Evolutionary conservation across 1,139 yeast genomes (phyloP).

Genomic region (Candida sp.): DNA sequence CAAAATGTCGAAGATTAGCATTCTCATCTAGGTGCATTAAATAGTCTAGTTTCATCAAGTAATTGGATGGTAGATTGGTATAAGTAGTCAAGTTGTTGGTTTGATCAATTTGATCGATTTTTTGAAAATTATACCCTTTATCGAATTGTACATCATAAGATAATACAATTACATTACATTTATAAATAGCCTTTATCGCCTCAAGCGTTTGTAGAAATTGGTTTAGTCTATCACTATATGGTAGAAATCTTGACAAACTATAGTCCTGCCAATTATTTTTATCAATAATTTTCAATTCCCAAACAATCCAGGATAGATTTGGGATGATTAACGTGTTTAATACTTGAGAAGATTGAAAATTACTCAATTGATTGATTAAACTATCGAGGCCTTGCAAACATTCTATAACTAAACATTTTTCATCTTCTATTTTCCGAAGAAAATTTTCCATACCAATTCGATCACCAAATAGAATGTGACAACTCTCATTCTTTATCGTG

Average conservation of each 20-base stretch:
- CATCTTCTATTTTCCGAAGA: background rate
- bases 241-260: conserved; percentile 10
- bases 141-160: conserved; percentile 33
- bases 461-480: background rate
- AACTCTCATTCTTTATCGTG: background rate
- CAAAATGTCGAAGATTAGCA: conserved; percentile 1
- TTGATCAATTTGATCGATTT: conserved; percentile 4
- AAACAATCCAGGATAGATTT: conserved; percentile 27
- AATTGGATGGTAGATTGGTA: conserved; percentile 13
- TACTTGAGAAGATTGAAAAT: background rate
- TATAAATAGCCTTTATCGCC: conserved; percentile 14
- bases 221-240: conserved; percentile 13
- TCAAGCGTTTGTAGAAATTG: conserved; percentile 12
- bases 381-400: background rate
- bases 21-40: conserved; percentile 12
- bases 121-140: conserved; percentile 20
- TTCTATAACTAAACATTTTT: background rate
- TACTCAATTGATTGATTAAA: background rate
- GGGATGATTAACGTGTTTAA: conserved; percentile 1
- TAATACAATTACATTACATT: conserved; percentile 29
- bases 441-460: background rate
- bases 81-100: conserved; percentile 6
- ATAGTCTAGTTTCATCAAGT: conserved; percentile 13
- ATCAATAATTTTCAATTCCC: conserved; percentile 23
- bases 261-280: conserved; percentile 9